A percentile compares a stretch with the other conserved stretches of the same genome.
Evolutionary conservation across 2,329 filamentous ascomycete genomes (phyloP).

Genomic region (Cladosporium halotolerans): DNA sequence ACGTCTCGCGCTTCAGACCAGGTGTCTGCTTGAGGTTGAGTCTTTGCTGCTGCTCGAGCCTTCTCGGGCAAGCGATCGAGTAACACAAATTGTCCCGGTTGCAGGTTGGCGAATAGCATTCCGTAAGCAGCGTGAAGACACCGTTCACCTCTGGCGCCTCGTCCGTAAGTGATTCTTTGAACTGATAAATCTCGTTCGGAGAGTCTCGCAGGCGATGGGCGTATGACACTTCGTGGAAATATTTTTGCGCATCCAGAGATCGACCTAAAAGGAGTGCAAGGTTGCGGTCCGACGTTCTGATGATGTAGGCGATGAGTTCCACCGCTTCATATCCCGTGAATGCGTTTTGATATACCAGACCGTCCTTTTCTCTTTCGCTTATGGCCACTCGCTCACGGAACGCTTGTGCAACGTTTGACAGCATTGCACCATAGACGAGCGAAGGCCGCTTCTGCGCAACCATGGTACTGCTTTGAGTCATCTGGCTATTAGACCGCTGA

Average conservation of each 20-base stretch:
- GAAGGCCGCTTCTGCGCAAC: slow-evolving; percentile 63
- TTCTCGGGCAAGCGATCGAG: slow-evolving; percentile 90
- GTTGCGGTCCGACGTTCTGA: slow-evolving; percentile 93
- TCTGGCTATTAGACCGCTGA: slow-evolving; percentile 35
- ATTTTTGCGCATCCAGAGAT: slow-evolving; percentile 93
- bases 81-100: slow-evolving; percentile 94
- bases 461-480: slow-evolving; percentile 37
- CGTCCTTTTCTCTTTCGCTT: slow-evolving; percentile 91
- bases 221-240: slow-evolving; percentile 98
- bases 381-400: slow-evolving; percentile 84
- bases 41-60: slow-evolving; percentile 89
- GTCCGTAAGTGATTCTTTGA: slow-evolving; percentile 86
- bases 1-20: slow-evolving; percentile 68
- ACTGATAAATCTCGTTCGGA: slow-evolving; percentile 92
- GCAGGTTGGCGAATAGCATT: slow-evolving; percentile 97
- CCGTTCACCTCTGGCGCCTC: slow-evolving; percentile 82
- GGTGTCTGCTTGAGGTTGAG: slow-evolving; percentile 90
- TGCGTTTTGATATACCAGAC: slow-evolving; percentile 91
- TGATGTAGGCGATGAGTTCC: slow-evolving; percentile 91
- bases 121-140: slow-evolving; percentile 90
- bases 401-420: slow-evolving; percentile 88
- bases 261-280: slow-evolving; percentile 83
- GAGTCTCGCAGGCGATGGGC: slow-evolving; percentile 92
- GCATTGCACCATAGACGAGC: slow-evolving; percentile 84
- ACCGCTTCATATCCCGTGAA: slow-evolving; percentile 95